These are phyloP conservation scores for Cinchona pubescens DNA, from an alignment of 257 asterid species.

Conservation along the genomic window DNA sequence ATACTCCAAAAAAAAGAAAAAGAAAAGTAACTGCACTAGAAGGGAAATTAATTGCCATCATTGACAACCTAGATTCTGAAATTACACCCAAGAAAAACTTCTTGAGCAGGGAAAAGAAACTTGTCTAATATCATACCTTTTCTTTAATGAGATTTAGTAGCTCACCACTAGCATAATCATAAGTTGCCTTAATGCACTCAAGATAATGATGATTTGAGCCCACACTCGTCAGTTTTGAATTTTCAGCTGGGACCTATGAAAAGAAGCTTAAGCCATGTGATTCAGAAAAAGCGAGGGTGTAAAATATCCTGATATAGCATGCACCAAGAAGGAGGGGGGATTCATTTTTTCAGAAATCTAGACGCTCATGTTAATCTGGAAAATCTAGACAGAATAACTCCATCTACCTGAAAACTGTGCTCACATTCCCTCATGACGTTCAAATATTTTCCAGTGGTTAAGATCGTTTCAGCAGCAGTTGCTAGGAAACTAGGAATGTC, in stretches of 20 bases:
- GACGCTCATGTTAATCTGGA: slow-evolving; percentile 2
- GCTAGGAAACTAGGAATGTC: slow-evolving; percentile 93
- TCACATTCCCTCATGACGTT: slow-evolving; percentile 99
- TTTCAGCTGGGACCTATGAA: slow-evolving; percentile 86
- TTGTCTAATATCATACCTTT: slow-evolving; percentile 51
- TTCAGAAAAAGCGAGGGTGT: slow-evolving; percentile 16
- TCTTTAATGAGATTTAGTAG: slow-evolving; percentile 82
- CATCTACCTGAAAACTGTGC: slow-evolving; percentile 74
- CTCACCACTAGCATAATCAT: slow-evolving; percentile 97
- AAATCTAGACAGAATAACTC: slow-evolving; percentile 11
- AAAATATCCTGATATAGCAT: not conserved
- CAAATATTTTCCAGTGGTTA: slow-evolving; percentile 91
- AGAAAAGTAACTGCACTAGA: slow-evolving; percentile 12
- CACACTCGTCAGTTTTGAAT: slow-evolving; percentile 63
- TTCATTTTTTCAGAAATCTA: not conserved
- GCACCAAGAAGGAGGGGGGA: not conserved
- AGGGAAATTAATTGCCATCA: slow-evolving; percentile 15
- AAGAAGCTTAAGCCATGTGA: slow-evolving; percentile 29
- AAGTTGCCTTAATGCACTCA: slow-evolving; percentile 90
- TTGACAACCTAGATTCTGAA: not conserved
- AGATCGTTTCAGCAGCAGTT: slow-evolving; percentile 91
- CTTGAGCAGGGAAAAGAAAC: not conserved
- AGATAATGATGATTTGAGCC: slow-evolving; percentile 93
- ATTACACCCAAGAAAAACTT: not conserved
- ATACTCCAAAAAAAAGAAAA: slow-evolving; percentile 71